A percentile compares a stretch with the other conserved stretches of the same genome.
Evolutionary conservation across 352 stramenopile species (phyloP).

Genomic region (Globisporangium nunn): DNA sequence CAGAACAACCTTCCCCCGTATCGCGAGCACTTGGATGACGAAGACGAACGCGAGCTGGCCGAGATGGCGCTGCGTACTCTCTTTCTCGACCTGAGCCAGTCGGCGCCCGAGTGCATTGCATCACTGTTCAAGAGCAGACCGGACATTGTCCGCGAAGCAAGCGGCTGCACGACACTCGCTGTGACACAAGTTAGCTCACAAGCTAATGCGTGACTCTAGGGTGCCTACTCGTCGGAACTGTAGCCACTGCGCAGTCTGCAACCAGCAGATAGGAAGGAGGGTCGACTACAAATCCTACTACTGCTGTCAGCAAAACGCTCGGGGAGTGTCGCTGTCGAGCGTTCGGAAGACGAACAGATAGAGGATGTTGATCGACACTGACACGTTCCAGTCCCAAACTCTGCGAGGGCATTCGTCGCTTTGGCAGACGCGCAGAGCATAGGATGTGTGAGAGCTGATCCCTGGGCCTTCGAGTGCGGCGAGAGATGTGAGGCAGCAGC

Average conservation of each 20-base stretch:
- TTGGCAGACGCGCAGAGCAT: background rate
- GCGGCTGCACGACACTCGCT: conserved; percentile 7
- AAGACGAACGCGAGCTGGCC: conserved; percentile 10
- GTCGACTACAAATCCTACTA: too few relatives aligned
- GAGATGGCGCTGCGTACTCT: conserved; percentile 39
- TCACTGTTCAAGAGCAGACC: background rate
- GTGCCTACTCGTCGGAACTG: too few relatives aligned
- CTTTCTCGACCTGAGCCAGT: conserved; percentile 37
- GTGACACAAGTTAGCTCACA: too few relatives aligned
- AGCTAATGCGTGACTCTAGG: too few relatives aligned
- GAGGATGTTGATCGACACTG: background rate
- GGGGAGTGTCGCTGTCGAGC: too few relatives aligned
- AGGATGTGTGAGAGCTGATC: background rate
- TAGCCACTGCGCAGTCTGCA: too few relatives aligned
- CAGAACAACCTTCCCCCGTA: background rate
- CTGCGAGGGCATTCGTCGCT: background rate
- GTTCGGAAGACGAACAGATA: background rate
- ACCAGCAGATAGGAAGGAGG: too few relatives aligned
- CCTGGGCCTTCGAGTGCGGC: too few relatives aligned
- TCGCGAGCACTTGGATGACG: background rate
- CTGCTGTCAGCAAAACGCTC: too few relatives aligned
- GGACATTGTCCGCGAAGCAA: conserved; percentile 3
- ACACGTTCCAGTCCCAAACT: background rate
- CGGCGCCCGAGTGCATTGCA: background rate
- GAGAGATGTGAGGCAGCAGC: too few relatives aligned